Conservation (phyloP, 306 rosid species). For the Vigna mungo region DNA sequence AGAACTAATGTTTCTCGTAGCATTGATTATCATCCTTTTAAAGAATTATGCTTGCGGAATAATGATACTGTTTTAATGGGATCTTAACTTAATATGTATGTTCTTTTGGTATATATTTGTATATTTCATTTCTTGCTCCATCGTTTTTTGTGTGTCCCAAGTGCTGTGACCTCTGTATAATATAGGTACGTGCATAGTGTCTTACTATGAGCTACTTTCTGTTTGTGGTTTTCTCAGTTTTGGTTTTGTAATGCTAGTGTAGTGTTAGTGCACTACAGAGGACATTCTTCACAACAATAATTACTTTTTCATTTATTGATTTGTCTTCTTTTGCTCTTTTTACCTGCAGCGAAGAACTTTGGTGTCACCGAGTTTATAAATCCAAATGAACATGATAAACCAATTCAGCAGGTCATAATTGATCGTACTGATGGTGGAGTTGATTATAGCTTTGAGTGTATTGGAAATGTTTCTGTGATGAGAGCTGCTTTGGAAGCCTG, state of each 20-base stretch:
- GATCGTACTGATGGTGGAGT: constrained; percentile 95
- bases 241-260: background rate
- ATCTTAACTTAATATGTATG: constrained; percentile 15
- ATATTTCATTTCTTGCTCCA: constrained; percentile 9
- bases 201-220: constrained; percentile 9
- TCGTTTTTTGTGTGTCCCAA: background rate
- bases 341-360: constrained; percentile 78
- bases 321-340: constrained; percentile 32
- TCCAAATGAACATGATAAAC: constrained; percentile 89
- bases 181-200: background rate
- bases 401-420: constrained; percentile 83
- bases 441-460: constrained; percentile 96
- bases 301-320: constrained; percentile 9
- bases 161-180: background rate
- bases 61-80: background rate
- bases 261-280: background rate
- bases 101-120: constrained; percentile 27
- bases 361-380: constrained; percentile 92
- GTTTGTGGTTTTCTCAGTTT: constrained; percentile 8
- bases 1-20: background rate
- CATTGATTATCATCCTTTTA: background rate
- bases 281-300: constrained; percentile 3
- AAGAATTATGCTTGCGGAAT: background rate
- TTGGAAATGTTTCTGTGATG: constrained; percentile 90
- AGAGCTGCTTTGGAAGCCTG: constrained; percentile 92